Evolutionary conservation across 139 green algal species (phyloP), one percentile per base, ranked within the genome.

Genomic region (Chlamydomonas incerta): DNA sequence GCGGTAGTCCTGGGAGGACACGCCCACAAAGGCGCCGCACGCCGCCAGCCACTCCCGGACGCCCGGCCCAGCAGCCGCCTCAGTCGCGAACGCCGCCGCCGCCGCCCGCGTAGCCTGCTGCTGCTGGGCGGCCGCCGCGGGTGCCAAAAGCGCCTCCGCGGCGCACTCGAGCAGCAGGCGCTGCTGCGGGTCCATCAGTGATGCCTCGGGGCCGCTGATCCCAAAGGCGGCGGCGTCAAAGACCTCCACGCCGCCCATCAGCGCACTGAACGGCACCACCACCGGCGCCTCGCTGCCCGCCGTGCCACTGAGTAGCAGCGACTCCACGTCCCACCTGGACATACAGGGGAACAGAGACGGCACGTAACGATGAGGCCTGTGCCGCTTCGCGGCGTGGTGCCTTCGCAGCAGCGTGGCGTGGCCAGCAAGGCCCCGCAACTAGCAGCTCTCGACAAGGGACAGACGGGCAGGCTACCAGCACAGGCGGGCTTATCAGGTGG

Each of bases 211-310:
- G 1, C 73, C 60, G 24, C 71, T 58, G 4, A 97, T 65, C 46
- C 86, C 82, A 74, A 98, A 97, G 5, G 90, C 89, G 21, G 81
- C 82, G 4, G 90, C 85, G 85, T 98, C 96, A 90, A 98, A 98
- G 46, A 69, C 47, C 26, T 91, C 82, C 20, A 91, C 88, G 47
- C 82, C 80, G 5, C 10, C 28, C 37, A 93, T 28, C 74, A 92
- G 92, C 31, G 74, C 73, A 33, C 88, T 91, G 83, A 94, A 94
- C 23, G 67, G 80, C 50, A 86, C 41, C 41, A 50, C 41, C 41
- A 50, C 68, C 13, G 68, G 34, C 26, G 28, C 4, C 68, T 86
- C 68, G 26, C 68, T 69, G 41, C 41, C 41, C 41, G 41, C 41
- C 41, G 41, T 8, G 41, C 41, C 41, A 8, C 41, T 50, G 41